Conservation (phyloP, 805 yeast species). For the Hemisphaericaspora nanyangensis region DNA sequence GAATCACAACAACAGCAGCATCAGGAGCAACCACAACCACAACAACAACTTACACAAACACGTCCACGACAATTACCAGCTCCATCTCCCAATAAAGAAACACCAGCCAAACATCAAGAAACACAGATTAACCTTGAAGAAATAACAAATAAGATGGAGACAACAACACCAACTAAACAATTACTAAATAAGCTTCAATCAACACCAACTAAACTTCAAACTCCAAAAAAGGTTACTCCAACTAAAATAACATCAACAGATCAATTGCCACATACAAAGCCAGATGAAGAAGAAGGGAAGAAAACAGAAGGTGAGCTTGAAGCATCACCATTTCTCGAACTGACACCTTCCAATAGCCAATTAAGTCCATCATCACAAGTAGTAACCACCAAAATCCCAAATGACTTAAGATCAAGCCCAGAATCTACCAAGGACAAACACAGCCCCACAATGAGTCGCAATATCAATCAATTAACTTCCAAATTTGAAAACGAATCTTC, state of each 20-base stretch:
- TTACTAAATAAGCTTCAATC: not conserved
- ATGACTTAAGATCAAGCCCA: too few relatives aligned
- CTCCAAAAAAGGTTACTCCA: too few relatives aligned
- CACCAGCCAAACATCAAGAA: not conserved
- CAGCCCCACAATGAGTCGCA: conserved; percentile 3
- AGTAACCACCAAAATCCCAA: too few relatives aligned
- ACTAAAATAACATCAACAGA: too few relatives aligned
- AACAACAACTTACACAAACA: conserved; percentile 1
- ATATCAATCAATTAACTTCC: conserved; percentile 18
- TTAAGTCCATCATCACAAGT: too few relatives aligned
- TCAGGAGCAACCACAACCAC: not conserved
- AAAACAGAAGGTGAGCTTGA: too few relatives aligned
- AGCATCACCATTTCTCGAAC: not conserved
- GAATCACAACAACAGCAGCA: not conserved
- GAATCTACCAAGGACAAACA: not conserved
- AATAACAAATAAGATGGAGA: too few relatives aligned
- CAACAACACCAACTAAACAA: not conserved
- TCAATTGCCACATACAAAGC: too few relatives aligned
- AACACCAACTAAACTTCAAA: not conserved
- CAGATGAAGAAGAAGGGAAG: too few relatives aligned
- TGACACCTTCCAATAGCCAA: too few relatives aligned
- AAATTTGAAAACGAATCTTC: conserved; percentile 15
- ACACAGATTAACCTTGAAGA: too few relatives aligned
- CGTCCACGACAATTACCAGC: not conserved
- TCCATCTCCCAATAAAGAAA: not conserved